phyloP scores from a whole-genome alignment of 163 green algal genomes.

The Volvox carteri region DNA sequence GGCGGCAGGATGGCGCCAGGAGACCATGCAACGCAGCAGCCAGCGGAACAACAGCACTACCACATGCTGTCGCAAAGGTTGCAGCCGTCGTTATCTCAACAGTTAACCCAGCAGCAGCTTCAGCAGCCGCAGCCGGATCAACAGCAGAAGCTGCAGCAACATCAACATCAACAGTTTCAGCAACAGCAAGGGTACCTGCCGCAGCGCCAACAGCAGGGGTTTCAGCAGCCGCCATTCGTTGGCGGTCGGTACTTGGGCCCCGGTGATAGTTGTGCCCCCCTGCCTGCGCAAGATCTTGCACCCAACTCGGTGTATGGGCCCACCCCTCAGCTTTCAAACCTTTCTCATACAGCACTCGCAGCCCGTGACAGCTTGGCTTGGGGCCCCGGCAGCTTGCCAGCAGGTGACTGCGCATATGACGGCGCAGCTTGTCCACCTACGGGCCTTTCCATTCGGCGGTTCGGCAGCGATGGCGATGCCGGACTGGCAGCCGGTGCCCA shows the following conservation, averaged over 20 bases:
- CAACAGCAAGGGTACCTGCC: background rate
- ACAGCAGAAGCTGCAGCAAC: background rate
- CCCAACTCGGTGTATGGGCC: background rate
- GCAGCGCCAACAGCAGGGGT: background rate
- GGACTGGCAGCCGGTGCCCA: background rate
- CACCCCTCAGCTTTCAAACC: background rate
- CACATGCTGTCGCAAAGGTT: background rate
- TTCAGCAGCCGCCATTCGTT: too few species aligned
- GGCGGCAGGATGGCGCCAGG: background rate
- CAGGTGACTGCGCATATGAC: background rate
- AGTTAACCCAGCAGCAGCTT: background rate
- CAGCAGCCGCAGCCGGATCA: background rate
- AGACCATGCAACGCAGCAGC: background rate
- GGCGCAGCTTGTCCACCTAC: background rate
- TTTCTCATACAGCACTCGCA: background rate
- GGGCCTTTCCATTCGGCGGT: background rate
- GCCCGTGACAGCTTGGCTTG: background rate
- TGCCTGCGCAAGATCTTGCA: background rate
- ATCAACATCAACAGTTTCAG: background rate
- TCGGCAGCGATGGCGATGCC: background rate
- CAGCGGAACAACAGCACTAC: background rate
- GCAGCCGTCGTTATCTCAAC: background rate
- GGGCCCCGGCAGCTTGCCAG: background rate
- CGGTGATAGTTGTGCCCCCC: background rate
- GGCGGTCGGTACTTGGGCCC: too few species aligned